Evolutionary conservation across 331 rosid genomes (phyloP), one percentile per base, ranked within the genome.

Genomic region (Stylosanthes scabra): DNA sequence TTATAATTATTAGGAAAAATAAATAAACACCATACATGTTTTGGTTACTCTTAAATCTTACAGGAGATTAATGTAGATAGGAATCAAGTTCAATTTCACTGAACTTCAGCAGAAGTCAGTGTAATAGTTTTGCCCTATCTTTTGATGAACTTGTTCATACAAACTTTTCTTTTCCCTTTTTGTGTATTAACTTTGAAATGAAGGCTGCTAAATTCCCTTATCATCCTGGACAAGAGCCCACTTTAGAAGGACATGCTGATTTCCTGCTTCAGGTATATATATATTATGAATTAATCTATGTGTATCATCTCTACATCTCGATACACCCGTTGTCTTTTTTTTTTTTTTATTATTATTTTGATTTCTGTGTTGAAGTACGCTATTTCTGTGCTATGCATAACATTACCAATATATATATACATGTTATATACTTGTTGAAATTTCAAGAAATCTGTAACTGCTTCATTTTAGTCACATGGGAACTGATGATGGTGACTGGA

Each of bases 171-270:
- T 42, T 34, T 34, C 4, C 51, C 20, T 42, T 31, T 27, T 6
- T 59, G 39, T n/a, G 14, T 27, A 9, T 5, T 61, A 46, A 49
- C 7, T 55, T 25, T 31, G 27, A 4, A 39, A 11, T 75, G 68
- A 68, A 93, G 98, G 97, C 90, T 72, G 86, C 61, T 76, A 71
- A 83, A 66, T 91, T 84, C 67, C 97, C 97, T 59, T 93, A 91
- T 80, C 75, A 75, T 81, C 92, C 91, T 15, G 93, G 96, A 46
- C 90, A 87, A 81, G 92, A 91, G 62, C 97, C 96, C 68, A 75
- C 87, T 74, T 79, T 93, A 54, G 84, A 80, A 3, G 97, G 94
- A 55, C 55, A 86, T 83, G 87, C 84, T 4, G 86, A 89, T 61
- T 85, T 91, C 81, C 70, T 93, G 83, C 87, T 91, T 11, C 85